Conservation (phyloP, 441 rosid species). For the Jatropha podagrica region DNA sequence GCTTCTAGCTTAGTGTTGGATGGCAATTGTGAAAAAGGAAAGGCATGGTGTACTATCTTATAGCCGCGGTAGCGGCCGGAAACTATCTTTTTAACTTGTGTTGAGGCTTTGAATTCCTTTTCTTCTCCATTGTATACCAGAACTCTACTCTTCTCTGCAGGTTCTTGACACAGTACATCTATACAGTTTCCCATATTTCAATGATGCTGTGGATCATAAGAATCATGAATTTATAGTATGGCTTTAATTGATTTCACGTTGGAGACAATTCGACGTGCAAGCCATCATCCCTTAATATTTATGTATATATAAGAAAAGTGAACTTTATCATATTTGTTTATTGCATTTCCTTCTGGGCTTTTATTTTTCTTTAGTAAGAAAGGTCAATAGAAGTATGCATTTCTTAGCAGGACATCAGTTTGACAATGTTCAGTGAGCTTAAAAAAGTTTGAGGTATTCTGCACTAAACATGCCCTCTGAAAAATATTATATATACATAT, state of each 20-base stretch:
- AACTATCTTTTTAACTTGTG: slow-evolving; percentile 23
- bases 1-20: slow-evolving; percentile 24
- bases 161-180: slow-evolving; percentile 17
- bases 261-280: slow-evolving; percentile 40
- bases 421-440: neutral
- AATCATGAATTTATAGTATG: slow-evolving; percentile 16
- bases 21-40: slow-evolving; percentile 29
- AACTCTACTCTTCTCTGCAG: slow-evolving; percentile 25
- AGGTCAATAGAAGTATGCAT: slow-evolving; percentile 18
- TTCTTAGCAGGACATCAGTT: neutral
- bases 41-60: slow-evolving; percentile 25
- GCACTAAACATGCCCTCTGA: slow-evolving; percentile 4
- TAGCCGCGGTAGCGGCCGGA: slow-evolving; percentile 22
- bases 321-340: neutral
- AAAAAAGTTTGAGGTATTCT: slow-evolving; percentile 12
- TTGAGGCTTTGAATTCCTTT: slow-evolving; percentile 27
- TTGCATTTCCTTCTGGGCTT: neutral
- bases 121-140: slow-evolving; percentile 29
- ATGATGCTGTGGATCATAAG: slow-evolving; percentile 4
- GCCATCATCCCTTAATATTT: slow-evolving; percentile 25
- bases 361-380: neutral
- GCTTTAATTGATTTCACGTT: slow-evolving; percentile 19
- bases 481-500: neutral
- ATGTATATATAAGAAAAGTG: neutral
- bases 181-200: slow-evolving; percentile 48